phyloP scores from a whole-genome alignment of 2,329 filamentous ascomycete species.

The Neurospora crassa region DNA sequence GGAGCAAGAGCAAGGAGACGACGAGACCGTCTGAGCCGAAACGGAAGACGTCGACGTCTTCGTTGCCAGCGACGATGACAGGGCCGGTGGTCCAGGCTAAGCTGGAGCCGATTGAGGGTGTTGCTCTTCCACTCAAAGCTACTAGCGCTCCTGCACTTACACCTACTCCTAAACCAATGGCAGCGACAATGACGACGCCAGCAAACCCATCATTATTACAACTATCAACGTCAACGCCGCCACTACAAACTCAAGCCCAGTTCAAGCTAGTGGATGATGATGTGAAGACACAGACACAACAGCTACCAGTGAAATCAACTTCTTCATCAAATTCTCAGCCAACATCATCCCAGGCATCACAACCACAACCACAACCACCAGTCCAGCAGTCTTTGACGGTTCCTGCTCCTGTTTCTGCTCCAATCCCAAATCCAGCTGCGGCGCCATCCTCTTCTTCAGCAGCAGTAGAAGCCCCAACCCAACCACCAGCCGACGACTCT shows the following conservation, averaged over 20 bases:
- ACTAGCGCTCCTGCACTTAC: neutral
- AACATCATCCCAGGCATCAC: neutral
- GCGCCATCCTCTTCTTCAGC: neutral
- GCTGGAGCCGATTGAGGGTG: constrained; percentile 5
- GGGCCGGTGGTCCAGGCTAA: neutral
- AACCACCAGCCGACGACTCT: too few species aligned
- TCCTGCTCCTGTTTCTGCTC: neutral
- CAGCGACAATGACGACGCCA: neutral
- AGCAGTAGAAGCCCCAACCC: too few species aligned
- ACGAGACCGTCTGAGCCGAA: neutral
- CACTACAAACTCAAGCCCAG: neutral
- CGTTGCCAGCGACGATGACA: neutral
- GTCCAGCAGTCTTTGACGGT: neutral
- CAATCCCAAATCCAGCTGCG: neutral
- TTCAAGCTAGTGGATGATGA: neutral
- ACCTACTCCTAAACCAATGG: neutral
- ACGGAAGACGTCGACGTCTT: neutral
- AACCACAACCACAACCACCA: neutral
- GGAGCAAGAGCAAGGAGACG: neutral
- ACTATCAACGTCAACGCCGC: neutral
- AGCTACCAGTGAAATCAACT: neutral
- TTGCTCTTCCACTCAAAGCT: neutral
- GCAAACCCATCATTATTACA: neutral
- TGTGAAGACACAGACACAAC: neutral
- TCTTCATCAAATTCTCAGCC: neutral